phyloP scores from a whole-genome alignment of 495 filamentous ascomycete genomes.

The Penicillium egyptiacum region DNA sequence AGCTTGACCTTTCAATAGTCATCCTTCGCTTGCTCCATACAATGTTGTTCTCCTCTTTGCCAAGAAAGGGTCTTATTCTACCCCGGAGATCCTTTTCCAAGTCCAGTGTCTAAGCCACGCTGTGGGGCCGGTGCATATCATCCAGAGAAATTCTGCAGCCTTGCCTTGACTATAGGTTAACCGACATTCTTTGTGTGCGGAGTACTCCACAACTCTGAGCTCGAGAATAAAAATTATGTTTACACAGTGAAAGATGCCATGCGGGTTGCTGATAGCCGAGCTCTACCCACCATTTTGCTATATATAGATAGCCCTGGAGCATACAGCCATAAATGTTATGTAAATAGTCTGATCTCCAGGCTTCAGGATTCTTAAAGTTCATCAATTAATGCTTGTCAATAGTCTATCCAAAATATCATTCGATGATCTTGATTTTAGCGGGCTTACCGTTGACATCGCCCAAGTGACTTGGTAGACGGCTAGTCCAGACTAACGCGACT shows the following conservation, averaged over 20 bases:
- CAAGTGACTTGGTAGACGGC: not conserved
- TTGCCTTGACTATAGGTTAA: conserved; percentile 6
- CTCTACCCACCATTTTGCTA: conserved; percentile 4
- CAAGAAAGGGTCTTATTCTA: not conserved
- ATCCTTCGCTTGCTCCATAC: not conserved
- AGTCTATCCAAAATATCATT: not conserved
- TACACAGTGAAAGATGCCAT: not conserved
- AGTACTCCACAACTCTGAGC: not conserved
- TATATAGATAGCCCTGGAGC: conserved; percentile 12
- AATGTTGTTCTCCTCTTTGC: not conserved
- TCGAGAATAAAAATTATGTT: not conserved
- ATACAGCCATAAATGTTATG: not conserved
- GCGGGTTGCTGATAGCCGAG: not conserved
- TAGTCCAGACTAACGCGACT: not conserved
- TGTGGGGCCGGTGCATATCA: conserved; percentile 14
- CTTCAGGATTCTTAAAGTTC: conserved; percentile 8
- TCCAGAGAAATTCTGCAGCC: conserved; percentile 1
- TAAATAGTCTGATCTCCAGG: conserved; percentile 2
- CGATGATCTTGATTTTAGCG: not conserved
- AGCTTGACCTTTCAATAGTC: not conserved
- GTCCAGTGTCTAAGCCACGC: conserved; percentile 23
- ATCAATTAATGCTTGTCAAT: not conserved
- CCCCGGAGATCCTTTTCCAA: conserved; percentile 4
- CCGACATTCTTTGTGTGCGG: conserved; percentile 1
- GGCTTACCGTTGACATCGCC: not conserved